Percentiles rank a stretch among this genome's conserved stretches.
phyloP scores from a whole-genome alignment of 2,329 filamentous ascomycete genomes.

The Hymenoscyphus fraxineus region DNA sequence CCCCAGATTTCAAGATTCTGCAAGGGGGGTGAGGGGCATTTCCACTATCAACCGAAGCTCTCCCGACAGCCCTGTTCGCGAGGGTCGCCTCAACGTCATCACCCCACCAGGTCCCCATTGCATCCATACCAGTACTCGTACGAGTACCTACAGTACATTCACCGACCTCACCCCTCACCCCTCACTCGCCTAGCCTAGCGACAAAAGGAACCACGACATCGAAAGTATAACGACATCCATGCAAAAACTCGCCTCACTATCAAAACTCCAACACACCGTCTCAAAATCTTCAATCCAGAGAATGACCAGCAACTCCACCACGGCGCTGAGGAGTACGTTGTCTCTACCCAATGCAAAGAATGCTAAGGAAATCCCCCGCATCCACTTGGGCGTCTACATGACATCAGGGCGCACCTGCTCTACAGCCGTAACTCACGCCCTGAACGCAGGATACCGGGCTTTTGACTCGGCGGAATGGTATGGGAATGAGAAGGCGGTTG shows the following conservation, averaged over 20 bases:
- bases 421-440: conserved; percentile 45
- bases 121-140: no score
- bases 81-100: no score
- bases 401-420: conserved; percentile 60
- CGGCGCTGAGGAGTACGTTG: conserved; percentile 31
- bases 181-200: no score
- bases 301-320: not conserved
- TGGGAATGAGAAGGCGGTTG: conserved; percentile 68
- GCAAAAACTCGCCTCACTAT: not conserved
- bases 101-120: no score
- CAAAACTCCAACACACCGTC: not conserved
- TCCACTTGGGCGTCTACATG: conserved; percentile 72
- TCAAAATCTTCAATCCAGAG: not conserved
- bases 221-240: not conserved
- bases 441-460: conserved; percentile 50
- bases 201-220: not conserved
- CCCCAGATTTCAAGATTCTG: no score
- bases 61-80: no score
- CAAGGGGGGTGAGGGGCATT: no score
- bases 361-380: conserved; percentile 58
- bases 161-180: no score
- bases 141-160: no score
- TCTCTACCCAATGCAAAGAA: conserved; percentile 57
- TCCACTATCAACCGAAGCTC: no score
- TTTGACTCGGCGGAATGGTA: conserved; percentile 55